Evolutionary conservation across 2,329 filamentous ascomycete species (phyloP).

Genomic region (Colletotrichum spaethianum): DNA sequence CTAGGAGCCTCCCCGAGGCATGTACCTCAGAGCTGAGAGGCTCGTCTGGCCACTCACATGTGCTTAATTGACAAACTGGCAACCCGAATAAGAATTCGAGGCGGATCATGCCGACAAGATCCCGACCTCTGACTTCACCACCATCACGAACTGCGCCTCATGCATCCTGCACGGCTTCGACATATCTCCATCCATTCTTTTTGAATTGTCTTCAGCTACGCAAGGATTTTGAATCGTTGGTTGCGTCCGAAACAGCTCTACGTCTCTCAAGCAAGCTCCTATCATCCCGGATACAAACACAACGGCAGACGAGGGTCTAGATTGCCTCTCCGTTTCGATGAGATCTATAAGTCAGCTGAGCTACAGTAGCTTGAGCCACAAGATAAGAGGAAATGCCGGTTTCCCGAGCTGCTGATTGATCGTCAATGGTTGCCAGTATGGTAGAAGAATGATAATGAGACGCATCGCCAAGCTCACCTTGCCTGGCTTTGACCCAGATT

Average conservation of each 20-base stretch:
- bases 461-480: not conserved
- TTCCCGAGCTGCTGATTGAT: not conserved
- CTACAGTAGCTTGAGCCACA: not conserved
- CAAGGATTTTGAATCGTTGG: not conserved
- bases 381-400: not conserved
- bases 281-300: not conserved
- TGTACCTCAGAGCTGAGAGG: slow-evolving; percentile 7
- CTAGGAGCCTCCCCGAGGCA: slow-evolving; percentile 21
- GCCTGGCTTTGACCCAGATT: not conserved
- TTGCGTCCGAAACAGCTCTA: not conserved
- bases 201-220: slow-evolving; percentile 1
- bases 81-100: slow-evolving; percentile 41
- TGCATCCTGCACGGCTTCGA: not conserved
- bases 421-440: not conserved
- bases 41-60: slow-evolving; percentile 22
- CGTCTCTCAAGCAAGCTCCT: not conserved
- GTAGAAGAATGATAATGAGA: not conserved
- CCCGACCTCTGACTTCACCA: slow-evolving; percentile 16
- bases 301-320: not conserved
- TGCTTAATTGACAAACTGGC: slow-evolving; percentile 25
- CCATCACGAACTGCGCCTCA: slow-evolving; percentile 6
- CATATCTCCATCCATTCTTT: not conserved
- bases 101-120: not conserved
- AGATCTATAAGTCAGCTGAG: not conserved
- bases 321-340: not conserved